These are phyloP conservation scores for Rauvolfia tetraphylla DNA, from an alignment of 257 asterid species.

Conservation along the genomic window DNA sequence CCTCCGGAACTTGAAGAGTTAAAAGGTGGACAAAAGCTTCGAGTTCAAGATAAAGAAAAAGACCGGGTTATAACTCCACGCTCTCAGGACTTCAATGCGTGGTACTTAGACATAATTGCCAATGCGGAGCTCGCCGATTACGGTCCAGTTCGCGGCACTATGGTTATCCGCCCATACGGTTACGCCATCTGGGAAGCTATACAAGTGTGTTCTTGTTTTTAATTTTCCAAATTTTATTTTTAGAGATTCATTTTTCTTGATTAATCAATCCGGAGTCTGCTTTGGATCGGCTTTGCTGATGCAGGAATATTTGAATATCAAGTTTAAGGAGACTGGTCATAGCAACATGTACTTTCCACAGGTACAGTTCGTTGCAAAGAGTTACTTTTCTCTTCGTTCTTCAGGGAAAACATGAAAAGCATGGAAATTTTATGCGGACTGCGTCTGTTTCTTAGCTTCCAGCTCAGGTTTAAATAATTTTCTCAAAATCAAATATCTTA, in stretches of 20 bases:
- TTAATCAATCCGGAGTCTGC: not conserved
- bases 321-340: conserved; percentile 98
- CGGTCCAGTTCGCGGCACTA: conserved; percentile 98
- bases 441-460: not conserved
- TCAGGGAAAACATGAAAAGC: not conserved
- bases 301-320: conserved; percentile 93
- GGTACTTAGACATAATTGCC: conserved; percentile 90
- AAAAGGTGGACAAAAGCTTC: conserved; percentile 28
- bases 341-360: conserved; percentile 99
- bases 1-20: conserved; percentile 39
- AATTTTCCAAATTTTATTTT: not conserved
- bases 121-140: conserved; percentile 97
- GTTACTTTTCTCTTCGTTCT: conserved; percentile 4
- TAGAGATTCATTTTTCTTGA: not conserved
- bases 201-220: conserved; percentile 47
- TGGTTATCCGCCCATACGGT: conserved; percentile 99
- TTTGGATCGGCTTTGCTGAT: conserved; percentile 9
- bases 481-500: too few relatives aligned
- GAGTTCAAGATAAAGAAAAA: conserved; percentile 46
- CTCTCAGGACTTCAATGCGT: conserved; percentile 92
- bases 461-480: too few relatives aligned
- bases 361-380: conserved; percentile 32
- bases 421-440: not conserved
- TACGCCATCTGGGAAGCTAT: conserved; percentile 99
- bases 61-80: conserved; percentile 85